Evolutionary conservation across 106 monocot genomes (phyloP).

Genomic region (Dendrobium huoshanense): DNA sequence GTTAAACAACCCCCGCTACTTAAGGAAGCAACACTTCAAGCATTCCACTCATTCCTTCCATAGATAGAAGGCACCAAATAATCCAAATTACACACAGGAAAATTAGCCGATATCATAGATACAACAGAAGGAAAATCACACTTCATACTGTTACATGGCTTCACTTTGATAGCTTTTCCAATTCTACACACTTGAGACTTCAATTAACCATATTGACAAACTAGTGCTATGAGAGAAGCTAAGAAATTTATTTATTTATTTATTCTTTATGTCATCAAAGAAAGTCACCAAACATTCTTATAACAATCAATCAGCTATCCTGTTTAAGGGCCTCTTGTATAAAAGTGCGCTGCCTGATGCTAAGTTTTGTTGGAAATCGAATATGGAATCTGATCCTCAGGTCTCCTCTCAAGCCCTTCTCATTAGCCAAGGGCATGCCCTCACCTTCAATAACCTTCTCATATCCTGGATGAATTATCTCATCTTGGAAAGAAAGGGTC

Average conservation of each 20-base stretch:
- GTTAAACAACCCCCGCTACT: too few relatives aligned
- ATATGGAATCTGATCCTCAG: slow-evolving; percentile 45
- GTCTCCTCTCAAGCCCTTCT: slow-evolving; percentile 44
- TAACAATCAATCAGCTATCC: neutral
- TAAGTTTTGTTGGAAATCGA: neutral
- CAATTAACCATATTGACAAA: too few relatives aligned
- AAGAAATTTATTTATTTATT: neutral
- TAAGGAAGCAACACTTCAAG: too few relatives aligned
- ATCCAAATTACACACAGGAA: too few relatives aligned
- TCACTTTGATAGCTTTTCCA: too few relatives aligned
- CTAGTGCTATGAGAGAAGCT: neutral
- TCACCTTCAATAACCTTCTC: slow-evolving; percentile 63
- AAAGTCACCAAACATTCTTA: neutral
- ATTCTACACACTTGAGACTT: too few relatives aligned
- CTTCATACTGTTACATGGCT: too few relatives aligned
- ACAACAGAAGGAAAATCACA: too few relatives aligned
- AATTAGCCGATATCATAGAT: too few relatives aligned
- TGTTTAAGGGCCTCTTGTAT: neutral
- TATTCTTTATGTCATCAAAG: neutral
- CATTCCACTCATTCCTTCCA: too few relatives aligned
- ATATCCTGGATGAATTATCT: slow-evolving; percentile 56
- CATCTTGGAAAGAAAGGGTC: slow-evolving; percentile 39
- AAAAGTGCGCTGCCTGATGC: neutral
- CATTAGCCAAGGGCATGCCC: slow-evolving; percentile 58
- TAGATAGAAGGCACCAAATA: too few relatives aligned